Conservation (phyloP, 1,139 yeast genomes). For the Insectozyma bohioensis region DNA sequence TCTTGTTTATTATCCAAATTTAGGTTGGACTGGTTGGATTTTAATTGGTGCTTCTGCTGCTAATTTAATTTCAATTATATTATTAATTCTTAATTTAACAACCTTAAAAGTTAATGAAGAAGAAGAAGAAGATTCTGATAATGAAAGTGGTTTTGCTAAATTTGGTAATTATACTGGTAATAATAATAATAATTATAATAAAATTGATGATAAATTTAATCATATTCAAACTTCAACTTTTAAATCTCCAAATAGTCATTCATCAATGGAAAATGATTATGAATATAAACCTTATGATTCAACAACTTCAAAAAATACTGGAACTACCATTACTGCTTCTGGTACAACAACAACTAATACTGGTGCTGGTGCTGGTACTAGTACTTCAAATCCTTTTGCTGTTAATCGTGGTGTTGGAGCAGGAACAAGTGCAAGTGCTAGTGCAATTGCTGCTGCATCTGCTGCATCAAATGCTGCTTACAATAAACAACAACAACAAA, state of each 20-base stretch:
- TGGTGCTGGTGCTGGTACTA: no score
- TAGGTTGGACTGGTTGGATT: slow-evolving; percentile 71
- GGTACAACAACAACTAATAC: background rate
- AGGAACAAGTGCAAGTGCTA: slow-evolving; percentile 3
- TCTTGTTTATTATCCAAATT: slow-evolving; percentile 63
- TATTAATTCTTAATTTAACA: slow-evolving; percentile 24
- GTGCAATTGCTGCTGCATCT: slow-evolving; percentile 4
- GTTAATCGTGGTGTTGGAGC: slow-evolving; percentile 1
- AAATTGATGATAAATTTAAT: slow-evolving; percentile 13
- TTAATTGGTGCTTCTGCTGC: slow-evolving; percentile 64
- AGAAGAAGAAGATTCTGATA: slow-evolving; percentile 29
- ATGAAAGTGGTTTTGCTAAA: slow-evolving; percentile 11
- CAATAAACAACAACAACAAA: background rate
- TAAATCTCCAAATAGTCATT: slow-evolving; percentile 10
- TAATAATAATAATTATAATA: slow-evolving; percentile 8
- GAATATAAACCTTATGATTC: slow-evolving; percentile 22
- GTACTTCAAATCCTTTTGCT: no score
- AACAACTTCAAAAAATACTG: background rate
- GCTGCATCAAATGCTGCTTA: slow-evolving; percentile 5
- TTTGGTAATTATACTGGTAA: slow-evolving; percentile 9
- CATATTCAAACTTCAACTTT: slow-evolving; percentile 14
- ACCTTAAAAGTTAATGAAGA: slow-evolving; percentile 17
- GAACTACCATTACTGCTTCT: slow-evolving; percentile 1
- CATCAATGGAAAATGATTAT: slow-evolving; percentile 29
- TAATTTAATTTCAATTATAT: slow-evolving; percentile 37